Percentiles rank a stretch among this genome's conserved stretches.
phyloP scores from a whole-genome alignment of 2,329 filamentous ascomycete genomes.

The Penicillium polonicum region DNA sequence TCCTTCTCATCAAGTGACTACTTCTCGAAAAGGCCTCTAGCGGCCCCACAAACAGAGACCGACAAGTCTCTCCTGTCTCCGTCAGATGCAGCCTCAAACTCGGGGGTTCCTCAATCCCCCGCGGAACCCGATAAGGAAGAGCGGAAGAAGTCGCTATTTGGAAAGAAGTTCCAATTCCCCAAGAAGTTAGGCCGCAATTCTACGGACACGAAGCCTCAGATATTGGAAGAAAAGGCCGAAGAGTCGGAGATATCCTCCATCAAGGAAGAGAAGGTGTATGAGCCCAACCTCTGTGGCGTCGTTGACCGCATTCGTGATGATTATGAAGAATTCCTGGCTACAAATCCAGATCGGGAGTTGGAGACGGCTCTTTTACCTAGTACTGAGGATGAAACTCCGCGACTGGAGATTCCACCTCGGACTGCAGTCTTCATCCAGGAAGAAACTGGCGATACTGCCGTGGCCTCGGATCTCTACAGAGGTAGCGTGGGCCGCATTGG shows the following conservation, averaged over 20 bases:
- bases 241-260: constrained; percentile 54
- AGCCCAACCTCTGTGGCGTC: constrained; percentile 48
- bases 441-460: constrained; percentile 61
- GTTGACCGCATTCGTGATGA: constrained; percentile 48
- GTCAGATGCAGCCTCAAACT: constrained; percentile 42
- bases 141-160: constrained; percentile 67
- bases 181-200: constrained; percentile 77
- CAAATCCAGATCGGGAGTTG: constrained; percentile 39
- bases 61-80: constrained; percentile 53
- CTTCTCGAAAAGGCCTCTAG: constrained; percentile 62
- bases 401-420: constrained; percentile 45
- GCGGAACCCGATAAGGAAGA: constrained; percentile 60
- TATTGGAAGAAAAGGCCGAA: constrained; percentile 70
- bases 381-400: constrained; percentile 46
- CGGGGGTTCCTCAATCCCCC: constrained; percentile 52
- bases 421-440: constrained; percentile 66
- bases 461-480: constrained; percentile 81
- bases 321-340: constrained; percentile 45
- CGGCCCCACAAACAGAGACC: constrained; percentile 39
- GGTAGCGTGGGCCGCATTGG: constrained; percentile 79
- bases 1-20: constrained; percentile 68
- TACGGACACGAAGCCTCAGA: constrained; percentile 67
- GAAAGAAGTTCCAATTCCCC: constrained; percentile 75
- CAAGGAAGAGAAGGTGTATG: constrained; percentile 47
- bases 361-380: constrained; percentile 45